Evolutionary conservation across 2,329 filamentous ascomycete species (phyloP).

Genomic region (Paraphaeosphaeria sporulosa): DNA sequence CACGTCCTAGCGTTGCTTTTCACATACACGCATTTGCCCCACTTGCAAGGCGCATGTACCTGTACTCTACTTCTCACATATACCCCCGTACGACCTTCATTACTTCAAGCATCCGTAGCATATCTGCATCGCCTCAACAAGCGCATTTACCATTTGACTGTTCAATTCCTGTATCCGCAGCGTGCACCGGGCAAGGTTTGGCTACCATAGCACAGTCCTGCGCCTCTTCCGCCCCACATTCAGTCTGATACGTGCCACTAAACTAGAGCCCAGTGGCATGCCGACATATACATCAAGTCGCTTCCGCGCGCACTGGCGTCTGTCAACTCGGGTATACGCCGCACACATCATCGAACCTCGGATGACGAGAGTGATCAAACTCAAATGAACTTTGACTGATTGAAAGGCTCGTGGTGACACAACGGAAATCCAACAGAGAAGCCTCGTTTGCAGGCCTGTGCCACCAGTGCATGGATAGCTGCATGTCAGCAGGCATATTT

Average conservation of each 20-base stretch:
- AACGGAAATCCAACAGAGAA: too few species aligned
- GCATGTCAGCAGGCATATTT: too few species aligned
- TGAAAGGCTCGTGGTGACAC: too few species aligned
- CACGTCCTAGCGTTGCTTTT: not conserved
- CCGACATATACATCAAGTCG: too few species aligned
- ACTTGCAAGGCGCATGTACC: constrained; percentile 2
- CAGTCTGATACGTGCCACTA: not conserved
- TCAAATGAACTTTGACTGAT: too few species aligned
- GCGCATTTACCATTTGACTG: not conserved
- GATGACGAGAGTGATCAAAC: too few species aligned
- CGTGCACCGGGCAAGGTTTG: not conserved
- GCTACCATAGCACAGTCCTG: not conserved
- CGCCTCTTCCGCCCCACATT: not conserved
- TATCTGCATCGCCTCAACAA: not conserved
- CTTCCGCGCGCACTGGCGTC: too few species aligned
- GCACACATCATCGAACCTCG: too few species aligned
- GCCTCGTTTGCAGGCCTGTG: too few species aligned
- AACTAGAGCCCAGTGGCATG: not conserved
- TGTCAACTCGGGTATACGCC: too few species aligned
- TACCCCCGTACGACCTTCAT: constrained; percentile 7
- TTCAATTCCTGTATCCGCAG: not conserved
- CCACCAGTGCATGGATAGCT: too few species aligned
- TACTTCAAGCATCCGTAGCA: constrained; percentile 2
- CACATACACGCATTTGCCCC: not conserved
- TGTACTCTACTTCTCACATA: constrained; percentile 11